Conservation (phyloP, 1,284 basidiomycete genomes). For the Fomitiporia mediterranea region DNA sequence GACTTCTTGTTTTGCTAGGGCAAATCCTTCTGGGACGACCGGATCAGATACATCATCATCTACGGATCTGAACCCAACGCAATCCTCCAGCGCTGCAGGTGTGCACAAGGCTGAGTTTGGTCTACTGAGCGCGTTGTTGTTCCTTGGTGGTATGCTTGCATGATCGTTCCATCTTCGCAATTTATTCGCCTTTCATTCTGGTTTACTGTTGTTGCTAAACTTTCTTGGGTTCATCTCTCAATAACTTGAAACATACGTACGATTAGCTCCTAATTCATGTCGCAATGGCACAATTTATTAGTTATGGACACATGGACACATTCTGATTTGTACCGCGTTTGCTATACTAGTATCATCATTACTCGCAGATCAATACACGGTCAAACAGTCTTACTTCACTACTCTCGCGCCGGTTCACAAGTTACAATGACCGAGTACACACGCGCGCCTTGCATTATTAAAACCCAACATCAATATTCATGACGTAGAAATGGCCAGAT, state of each 20-base stretch:
- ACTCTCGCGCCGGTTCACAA: too few species aligned
- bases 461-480: too few species aligned
- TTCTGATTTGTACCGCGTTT: neutral
- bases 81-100: conserved; percentile 28
- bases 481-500: too few species aligned
- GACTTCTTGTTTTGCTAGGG: neutral
- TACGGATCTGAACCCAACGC: neutral
- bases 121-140: conserved; percentile 29
- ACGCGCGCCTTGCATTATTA: too few species aligned
- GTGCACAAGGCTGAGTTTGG: conserved; percentile 26
- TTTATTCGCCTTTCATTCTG: neutral
- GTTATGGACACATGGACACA: neutral
- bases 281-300: neutral
- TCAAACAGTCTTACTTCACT: too few species aligned
- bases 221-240: too few species aligned
- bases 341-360: neutral
- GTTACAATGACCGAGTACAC: too few species aligned
- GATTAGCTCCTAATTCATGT: too few species aligned
- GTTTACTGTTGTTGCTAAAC: too few species aligned
- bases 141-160: conserved; percentile 29
- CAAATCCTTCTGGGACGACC: conserved; percentile 24
- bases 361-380: too few species aligned
- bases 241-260: too few species aligned
- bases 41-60: neutral
- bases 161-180: conserved; percentile 18